Conservation (phyloP, 345 rosid species). For the Moricandia moricandioides region DNA sequence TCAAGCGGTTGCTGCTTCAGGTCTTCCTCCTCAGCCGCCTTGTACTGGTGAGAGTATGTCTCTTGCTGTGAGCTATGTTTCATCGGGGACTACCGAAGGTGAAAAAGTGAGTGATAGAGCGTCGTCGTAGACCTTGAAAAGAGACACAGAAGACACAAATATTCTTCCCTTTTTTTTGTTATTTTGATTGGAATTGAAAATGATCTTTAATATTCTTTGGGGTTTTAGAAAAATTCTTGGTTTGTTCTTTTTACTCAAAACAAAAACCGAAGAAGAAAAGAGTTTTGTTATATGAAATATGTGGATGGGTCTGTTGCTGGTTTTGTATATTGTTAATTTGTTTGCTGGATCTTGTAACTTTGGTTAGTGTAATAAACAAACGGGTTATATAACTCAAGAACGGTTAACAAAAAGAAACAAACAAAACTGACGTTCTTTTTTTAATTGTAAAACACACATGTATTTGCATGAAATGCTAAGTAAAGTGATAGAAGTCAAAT, state of each 20-base stretch:
- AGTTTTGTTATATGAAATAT: too few species aligned
- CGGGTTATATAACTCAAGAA: not conserved
- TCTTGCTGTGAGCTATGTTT: constrained; percentile 26
- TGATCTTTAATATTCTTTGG: constrained; percentile 22
- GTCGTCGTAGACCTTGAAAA: constrained; percentile 17
- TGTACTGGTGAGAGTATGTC: constrained; percentile 28
- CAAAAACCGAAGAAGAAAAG: constrained; percentile 9
- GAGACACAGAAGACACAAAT: not conserved
- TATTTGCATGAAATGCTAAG: constrained; percentile 12
- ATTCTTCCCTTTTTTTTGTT: constrained; percentile 8
- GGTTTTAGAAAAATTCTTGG: not conserved
- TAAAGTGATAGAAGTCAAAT: constrained; percentile 10
- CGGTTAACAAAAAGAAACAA: not conserved
- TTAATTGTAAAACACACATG: too few species aligned
- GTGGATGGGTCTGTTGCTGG: not conserved
- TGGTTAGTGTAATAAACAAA: constrained; percentile 19
- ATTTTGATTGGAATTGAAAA: constrained; percentile 14
- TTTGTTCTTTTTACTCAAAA: constrained; percentile 20
- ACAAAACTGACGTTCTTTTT: not conserved
- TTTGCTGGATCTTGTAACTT: not conserved
- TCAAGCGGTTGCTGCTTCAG: constrained; percentile 34
- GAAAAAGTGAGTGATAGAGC: constrained; percentile 37
- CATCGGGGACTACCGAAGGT: constrained; percentile 30
- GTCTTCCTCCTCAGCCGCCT: constrained; percentile 16
- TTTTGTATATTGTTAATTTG: too few species aligned